Conservation (phyloP, 805 yeast genomes). For the Sugiyamaella floridensis region DNA sequence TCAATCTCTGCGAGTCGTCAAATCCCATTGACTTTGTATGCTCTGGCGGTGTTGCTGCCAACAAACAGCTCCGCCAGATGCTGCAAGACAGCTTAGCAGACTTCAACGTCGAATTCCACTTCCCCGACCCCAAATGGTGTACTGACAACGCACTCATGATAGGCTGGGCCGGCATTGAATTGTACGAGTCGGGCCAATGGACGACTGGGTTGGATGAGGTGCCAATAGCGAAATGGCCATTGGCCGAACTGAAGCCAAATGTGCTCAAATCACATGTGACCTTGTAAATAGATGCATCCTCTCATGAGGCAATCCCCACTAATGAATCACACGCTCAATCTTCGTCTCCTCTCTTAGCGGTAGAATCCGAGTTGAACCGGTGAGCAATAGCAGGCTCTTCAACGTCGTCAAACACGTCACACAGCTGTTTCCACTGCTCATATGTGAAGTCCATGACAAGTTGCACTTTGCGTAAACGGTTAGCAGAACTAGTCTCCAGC, state of each 20-base stretch:
- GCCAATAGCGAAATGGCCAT: conserved; percentile 83
- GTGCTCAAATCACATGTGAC: not conserved
- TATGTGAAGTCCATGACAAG: conserved; percentile 67
- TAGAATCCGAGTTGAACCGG: conserved; percentile 5
- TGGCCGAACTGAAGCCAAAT: conserved; percentile 37
- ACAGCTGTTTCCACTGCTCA: conserved; percentile 55
- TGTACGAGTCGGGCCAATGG: conserved; percentile 48
- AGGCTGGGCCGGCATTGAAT: conserved; percentile 93
- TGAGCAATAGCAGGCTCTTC: conserved; percentile 47
- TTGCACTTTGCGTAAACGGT: conserved; percentile 37
- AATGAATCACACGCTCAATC: not conserved
- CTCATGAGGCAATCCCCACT: too few species aligned
- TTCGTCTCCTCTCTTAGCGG: not conserved
- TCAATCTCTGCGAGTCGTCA: not conserved
- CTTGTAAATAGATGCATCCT: too few species aligned
- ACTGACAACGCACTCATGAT: conserved; percentile 97
- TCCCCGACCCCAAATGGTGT: conserved; percentile 67
- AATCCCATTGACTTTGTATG: conserved; percentile 44
- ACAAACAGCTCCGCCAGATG: conserved; percentile 30
- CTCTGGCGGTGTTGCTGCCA: conserved; percentile 95
- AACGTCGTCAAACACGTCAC: conserved; percentile 45
- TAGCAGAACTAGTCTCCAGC: not conserved
- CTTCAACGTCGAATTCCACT: conserved; percentile 38
- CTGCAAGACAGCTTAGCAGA: conserved; percentile 22
- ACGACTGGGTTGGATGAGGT: conserved; percentile 46